Percentiles rank a stretch among this genome's conserved stretches.
Conservation (phyloP, 805 yeast species). For the Yarrowia porcina region DNA sequence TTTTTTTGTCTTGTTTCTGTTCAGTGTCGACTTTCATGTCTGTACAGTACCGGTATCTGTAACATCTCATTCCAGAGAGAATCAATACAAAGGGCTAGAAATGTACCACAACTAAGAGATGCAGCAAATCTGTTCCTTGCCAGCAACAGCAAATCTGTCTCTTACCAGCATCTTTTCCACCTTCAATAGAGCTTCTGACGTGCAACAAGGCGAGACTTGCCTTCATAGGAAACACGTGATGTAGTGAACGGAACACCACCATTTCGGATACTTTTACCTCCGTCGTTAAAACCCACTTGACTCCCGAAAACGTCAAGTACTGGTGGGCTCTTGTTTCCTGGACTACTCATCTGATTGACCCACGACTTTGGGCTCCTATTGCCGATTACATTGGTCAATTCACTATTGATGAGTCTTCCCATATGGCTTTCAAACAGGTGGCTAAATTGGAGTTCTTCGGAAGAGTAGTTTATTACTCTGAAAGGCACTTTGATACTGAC, state of each 20-base stretch:
- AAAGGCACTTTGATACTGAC: neutral
- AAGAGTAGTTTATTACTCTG: conserved; percentile 42
- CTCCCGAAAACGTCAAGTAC: conserved; percentile 67
- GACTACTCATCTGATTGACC: conserved; percentile 55
- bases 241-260: conserved; percentile 28
- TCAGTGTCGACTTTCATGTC: no score
- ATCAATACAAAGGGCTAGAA: no score
- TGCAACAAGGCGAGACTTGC: no score
- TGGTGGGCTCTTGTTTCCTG: conserved; percentile 80
- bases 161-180: no score
- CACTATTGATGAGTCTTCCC: conserved; percentile 47
- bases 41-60: no score
- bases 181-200: no score
- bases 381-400: conserved; percentile 47
- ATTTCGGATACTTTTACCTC: conserved; percentile 43
- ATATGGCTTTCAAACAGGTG: conserved; percentile 63
- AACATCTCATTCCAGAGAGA: no score
- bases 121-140: no score
- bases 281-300: conserved; percentile 55
- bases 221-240: conserved; percentile 22
- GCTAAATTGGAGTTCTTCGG: conserved; percentile 57
- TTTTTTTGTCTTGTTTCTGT: no score
- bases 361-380: conserved; percentile 59
- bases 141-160: no score
- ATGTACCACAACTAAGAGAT: no score